Conservation (phyloP, 306 rosid species). For the Elaeagnus macrophylla region DNA sequence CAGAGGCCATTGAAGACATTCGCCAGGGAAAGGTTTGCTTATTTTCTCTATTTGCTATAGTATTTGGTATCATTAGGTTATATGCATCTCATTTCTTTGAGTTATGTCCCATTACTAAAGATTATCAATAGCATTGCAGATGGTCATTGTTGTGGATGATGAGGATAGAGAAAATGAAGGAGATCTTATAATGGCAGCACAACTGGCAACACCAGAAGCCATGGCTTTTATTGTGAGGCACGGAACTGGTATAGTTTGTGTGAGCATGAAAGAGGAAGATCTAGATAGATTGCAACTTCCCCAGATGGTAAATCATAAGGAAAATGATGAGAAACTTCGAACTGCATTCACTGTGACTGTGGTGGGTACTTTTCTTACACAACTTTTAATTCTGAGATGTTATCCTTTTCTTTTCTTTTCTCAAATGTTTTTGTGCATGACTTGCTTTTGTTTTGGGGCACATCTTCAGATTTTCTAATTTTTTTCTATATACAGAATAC, state of each 20-base stretch:
- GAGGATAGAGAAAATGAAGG: constrained; percentile 95
- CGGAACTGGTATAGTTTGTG: constrained; percentile 85
- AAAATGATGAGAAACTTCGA: constrained; percentile 60
- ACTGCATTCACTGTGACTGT: constrained; percentile 82
- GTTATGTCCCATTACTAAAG: constrained; percentile 5
- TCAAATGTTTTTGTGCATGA: constrained; percentile 4
- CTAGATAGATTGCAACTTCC: constrained; percentile 74
- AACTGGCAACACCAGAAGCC: constrained; percentile 79
- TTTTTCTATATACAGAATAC: too few species aligned
- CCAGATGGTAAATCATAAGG: constrained; percentile 68
- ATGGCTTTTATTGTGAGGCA: constrained; percentile 90
- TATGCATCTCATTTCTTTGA: neutral
- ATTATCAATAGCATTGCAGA: constrained; percentile 31
- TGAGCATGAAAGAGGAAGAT: constrained; percentile 73
- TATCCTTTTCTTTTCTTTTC: neutral
- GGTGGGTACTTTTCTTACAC: constrained; percentile 34
- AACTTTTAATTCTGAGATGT: neutral
- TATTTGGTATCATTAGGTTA: too few species aligned
- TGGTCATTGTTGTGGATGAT: constrained; percentile 78
- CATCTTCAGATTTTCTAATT: too few species aligned
- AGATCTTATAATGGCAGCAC: constrained; percentile 84
- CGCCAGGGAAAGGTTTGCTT: constrained; percentile 70
- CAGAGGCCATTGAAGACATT: constrained; percentile 81
- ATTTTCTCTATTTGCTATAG: neutral
- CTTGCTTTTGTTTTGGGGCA: neutral